Percentiles rank a stretch among this genome's conserved stretches.
These are phyloP conservation scores for Aspergillus pseudoglaucus DNA, from an alignment of 2,329 filamentous ascomycete genomes.

Conservation along the genomic window DNA sequence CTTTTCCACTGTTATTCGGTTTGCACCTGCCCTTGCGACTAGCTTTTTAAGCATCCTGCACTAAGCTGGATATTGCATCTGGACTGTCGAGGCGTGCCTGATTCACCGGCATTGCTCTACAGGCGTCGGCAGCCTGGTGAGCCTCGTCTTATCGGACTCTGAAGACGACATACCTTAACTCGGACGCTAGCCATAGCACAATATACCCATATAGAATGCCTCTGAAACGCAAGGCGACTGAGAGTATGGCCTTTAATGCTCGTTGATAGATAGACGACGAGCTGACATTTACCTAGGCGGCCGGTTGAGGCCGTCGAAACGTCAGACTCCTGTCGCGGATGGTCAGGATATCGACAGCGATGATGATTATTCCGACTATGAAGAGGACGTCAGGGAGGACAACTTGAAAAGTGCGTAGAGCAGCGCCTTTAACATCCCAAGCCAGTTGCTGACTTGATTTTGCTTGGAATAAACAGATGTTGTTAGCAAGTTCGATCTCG, in stretches of 20 bases:
- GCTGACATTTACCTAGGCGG: slow-evolving; percentile 35
- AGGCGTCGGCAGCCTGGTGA: not conserved
- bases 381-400: slow-evolving; percentile 43
- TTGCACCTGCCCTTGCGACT: not conserved
- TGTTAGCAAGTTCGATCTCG: slow-evolving; percentile 49
- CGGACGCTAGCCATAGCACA: too few relatives aligned
- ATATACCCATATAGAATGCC: slow-evolving; percentile 48
- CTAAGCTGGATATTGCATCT: too few relatives aligned
- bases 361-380: slow-evolving; percentile 53
- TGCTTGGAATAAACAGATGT: slow-evolving; percentile 27
- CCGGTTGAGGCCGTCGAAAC: slow-evolving; percentile 42
- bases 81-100: too few relatives aligned
- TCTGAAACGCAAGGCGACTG: slow-evolving; percentile 62
- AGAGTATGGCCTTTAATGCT: slow-evolving; percentile 37
- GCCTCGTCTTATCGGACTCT: not conserved
- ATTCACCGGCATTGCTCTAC: not conserved
- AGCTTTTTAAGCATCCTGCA: too few relatives aligned
- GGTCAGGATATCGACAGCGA: slow-evolving; percentile 42
- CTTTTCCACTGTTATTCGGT: not conserved
- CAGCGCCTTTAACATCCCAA: slow-evolving; percentile 7
- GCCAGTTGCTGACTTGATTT: slow-evolving; percentile 16
- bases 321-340: slow-evolving; percentile 41
- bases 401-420: slow-evolving; percentile 39
- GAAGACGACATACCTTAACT: not conserved
- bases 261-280: slow-evolving; percentile 11